Conservation (phyloP, 164 flowering plant genomes). For the Paratinospora sagittata region DNA sequence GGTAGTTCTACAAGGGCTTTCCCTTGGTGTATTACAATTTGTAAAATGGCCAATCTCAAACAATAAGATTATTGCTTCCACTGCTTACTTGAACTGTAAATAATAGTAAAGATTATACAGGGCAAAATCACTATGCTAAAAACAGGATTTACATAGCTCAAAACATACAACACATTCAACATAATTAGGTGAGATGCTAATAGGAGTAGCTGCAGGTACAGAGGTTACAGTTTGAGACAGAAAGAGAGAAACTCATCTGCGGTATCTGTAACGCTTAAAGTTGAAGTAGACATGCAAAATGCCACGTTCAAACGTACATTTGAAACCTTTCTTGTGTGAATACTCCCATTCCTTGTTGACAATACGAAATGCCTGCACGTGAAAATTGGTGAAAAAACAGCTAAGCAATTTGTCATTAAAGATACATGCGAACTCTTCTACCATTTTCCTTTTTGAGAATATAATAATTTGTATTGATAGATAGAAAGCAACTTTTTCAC, state of each 20-base stretch:
- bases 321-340: slow-evolving; percentile 96
- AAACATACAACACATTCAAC: background rate
- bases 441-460: too few relatives aligned
- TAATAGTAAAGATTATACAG: background rate
- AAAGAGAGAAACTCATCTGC: slow-evolving; percentile 54
- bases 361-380: slow-evolving; percentile 68
- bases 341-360: slow-evolving; percentile 99
- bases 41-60: too few relatives aligned
- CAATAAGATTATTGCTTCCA: background rate
- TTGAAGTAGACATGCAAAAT: slow-evolving; percentile 93
- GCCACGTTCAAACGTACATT: slow-evolving; percentile 95
- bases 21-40: too few relatives aligned
- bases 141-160: background rate
- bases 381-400: background rate
- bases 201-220: background rate
- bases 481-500: too few relatives aligned
- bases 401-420: background rate
- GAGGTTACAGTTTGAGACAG: background rate
- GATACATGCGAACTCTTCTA: background rate
- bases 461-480: too few relatives aligned
- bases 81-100: background rate
- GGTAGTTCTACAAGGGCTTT: too few relatives aligned
- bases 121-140: background rate
- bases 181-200: background rate
- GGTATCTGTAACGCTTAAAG: slow-evolving; percentile 88